Conservation (phyloP, 768 basidiomycete genomes). For the Lactarius deliciosus region DNA sequence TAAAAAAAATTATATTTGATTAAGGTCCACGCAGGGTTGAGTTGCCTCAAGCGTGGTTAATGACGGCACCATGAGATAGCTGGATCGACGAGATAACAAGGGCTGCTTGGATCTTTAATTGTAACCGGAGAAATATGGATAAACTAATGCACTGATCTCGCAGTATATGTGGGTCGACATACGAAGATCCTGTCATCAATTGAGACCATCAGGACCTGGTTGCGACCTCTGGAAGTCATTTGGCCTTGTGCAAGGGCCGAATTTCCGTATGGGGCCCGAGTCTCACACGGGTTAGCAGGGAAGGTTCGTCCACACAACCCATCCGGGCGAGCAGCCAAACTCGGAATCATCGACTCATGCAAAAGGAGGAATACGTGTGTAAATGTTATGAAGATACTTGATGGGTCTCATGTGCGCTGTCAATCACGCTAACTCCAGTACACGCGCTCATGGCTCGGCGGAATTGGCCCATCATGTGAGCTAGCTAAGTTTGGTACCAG, state of each 20-base stretch:
- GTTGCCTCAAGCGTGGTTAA: background rate
- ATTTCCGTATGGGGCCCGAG: background rate
- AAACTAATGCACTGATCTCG: background rate
- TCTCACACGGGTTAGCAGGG: background rate
- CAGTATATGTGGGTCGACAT: background rate
- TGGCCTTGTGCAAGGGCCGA: background rate
- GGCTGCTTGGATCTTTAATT: background rate
- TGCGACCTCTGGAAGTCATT: background rate
- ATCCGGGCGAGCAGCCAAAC: background rate
- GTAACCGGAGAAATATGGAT: background rate
- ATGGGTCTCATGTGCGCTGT: background rate
- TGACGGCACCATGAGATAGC: background rate
- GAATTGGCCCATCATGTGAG: too few relatives aligned
- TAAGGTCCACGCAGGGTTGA: background rate
- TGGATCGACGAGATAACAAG: background rate
- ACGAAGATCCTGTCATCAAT: background rate
- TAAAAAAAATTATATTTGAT: background rate
- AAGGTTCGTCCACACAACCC: background rate
- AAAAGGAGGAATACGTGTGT: background rate
- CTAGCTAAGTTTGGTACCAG: too few relatives aligned
- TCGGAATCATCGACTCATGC: background rate
- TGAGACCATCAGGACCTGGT: background rate
- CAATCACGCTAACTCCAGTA: background rate
- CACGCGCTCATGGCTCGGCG: slow-evolving; percentile 1
- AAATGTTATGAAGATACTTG: background rate